phyloP scores from a whole-genome alignment of 768 basidiomycete genomes.

The Phanerodontia chrysosporium region DNA sequence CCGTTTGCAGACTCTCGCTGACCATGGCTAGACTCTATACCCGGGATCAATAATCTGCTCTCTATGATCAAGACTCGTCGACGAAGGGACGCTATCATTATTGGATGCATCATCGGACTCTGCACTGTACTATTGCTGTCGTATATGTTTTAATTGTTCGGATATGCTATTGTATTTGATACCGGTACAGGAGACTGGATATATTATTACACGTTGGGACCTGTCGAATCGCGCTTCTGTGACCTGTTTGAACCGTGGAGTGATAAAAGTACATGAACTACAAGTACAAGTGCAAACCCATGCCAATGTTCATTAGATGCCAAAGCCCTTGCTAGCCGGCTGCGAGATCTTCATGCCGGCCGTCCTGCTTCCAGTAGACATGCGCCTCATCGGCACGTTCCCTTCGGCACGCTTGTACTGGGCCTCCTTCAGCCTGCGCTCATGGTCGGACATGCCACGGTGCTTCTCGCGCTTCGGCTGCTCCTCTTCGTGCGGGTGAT shows the following conservation, averaged over 20 bases:
- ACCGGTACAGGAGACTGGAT: neutral
- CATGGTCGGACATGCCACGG: constrained; percentile 9
- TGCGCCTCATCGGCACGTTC: constrained; percentile 8
- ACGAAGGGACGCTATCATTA: constrained; percentile 82
- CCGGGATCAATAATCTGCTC: constrained; percentile 89
- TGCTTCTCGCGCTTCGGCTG: constrained; percentile 11
- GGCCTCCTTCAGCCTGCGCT: constrained; percentile 11
- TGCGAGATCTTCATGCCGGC: constrained; percentile 8
- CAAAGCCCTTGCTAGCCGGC: constrained; percentile 6
- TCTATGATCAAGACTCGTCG: constrained; percentile 91
- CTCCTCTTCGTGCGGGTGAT: constrained; percentile 13
- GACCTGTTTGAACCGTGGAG: too few relatives aligned
- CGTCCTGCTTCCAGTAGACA: neutral
- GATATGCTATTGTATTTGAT: neutral
- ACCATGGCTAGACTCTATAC: constrained; percentile 63
- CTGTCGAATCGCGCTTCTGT: too few relatives aligned
- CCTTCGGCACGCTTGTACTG: constrained; percentile 8
- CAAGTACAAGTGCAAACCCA: neutral
- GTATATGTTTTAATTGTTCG: constrained; percentile 34
- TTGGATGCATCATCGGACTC: constrained; percentile 85
- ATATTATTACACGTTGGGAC: neutral
- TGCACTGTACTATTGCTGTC: constrained; percentile 63
- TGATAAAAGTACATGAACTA: neutral
- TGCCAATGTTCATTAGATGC: neutral
- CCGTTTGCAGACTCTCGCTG: neutral